Base-by-base conservation (phyloP, 495 filamentous ascomycete genomes). In the Lasiosphaeria hispida region DNA sequence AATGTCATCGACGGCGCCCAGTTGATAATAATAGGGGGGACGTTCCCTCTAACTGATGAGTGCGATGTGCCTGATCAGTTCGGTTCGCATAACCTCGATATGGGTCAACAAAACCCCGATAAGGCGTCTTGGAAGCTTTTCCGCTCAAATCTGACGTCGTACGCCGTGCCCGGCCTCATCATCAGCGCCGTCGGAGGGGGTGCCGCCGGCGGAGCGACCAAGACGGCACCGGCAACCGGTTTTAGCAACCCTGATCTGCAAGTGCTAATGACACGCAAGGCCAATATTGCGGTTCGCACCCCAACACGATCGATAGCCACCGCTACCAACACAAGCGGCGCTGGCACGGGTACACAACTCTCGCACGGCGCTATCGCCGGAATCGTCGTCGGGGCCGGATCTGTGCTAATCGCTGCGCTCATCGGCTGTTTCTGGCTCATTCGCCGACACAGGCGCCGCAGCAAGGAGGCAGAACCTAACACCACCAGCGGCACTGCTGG, bases 21-120 rank as follows among this genome's bases (percentile, higher is more conserved):
- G 65, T 86, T 91, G 76, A 70, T 91, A 7, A 78, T 89, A 10
- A 79, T 90, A 19, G 87, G 88, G n/a, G 88, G 88, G 0, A 87
- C 67, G 74, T 87, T 55, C 80, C 83, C 23, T 61, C 76, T 49
- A 65, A 84, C 40, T 72, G 75, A 84, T 57, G 86, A 89, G 30
- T 90, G 88, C 70, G 82, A 89, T 69, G 72, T 79, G 11, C 81
- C 79, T 2, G 76, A 74, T 11, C 72, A 87, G 7, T 66, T 78
- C 48, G 90, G 88, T 81, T 74, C 77, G 10, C 82, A 77, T 52
- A 80, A 78, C 45, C 87, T 85, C 63, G 83, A 81, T 36, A 69
- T 84, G 74, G 67, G 79, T 72, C 59, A 66, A 56, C 57, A 76
- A 62, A 63, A 69, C 53, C 53, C 69, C 8, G 64, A 77, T 34